A percentile compares a stretch with the other conserved stretches of the same genome.
Conservation (phyloP, 2,329 filamentous ascomycete species). For the Colletotrichum liaoningense region DNA sequence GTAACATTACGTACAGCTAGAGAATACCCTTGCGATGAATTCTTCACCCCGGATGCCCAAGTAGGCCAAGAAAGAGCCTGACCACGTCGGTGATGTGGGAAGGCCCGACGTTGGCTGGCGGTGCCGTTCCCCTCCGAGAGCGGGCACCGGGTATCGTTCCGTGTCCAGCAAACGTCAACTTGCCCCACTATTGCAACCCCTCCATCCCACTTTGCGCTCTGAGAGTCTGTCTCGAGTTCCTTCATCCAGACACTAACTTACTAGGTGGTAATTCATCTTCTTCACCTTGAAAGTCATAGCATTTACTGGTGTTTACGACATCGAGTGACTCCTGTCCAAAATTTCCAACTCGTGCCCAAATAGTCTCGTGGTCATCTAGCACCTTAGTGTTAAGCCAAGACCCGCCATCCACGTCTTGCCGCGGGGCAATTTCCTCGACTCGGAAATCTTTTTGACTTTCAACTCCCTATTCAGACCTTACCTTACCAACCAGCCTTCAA, state of each 20-base stretch:
- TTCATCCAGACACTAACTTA: conserved; percentile 14
- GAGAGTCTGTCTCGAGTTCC: conserved; percentile 7
- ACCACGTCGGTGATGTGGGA: conserved; percentile 6
- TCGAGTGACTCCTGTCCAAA: neutral
- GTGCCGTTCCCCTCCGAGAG: conserved; percentile 27
- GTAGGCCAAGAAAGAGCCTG: conserved; percentile 9
- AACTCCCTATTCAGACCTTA: neutral
- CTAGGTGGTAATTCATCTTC: conserved; percentile 11
- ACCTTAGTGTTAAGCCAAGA: neutral
- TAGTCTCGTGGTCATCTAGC: neutral
- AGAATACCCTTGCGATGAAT: neutral
- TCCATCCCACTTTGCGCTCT: conserved; percentile 20
- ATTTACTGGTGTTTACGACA: neutral
- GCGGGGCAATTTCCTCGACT: conserved; percentile 6
- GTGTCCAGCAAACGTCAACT: conserved; percentile 29
- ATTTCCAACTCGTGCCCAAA: neutral
- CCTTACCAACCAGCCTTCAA: neutral
- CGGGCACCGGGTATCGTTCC: conserved; percentile 9
- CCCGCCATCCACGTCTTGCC: neutral
- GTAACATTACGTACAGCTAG: neutral
- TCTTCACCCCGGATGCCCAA: neutral
- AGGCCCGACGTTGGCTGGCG: conserved; percentile 18
- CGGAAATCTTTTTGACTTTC: conserved; percentile 4
- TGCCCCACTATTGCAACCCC: conserved; percentile 34
- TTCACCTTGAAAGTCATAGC: neutral